Conservation (phyloP, 2,329 filamentous ascomycete species). For the Emergomyces orientalis region DNA sequence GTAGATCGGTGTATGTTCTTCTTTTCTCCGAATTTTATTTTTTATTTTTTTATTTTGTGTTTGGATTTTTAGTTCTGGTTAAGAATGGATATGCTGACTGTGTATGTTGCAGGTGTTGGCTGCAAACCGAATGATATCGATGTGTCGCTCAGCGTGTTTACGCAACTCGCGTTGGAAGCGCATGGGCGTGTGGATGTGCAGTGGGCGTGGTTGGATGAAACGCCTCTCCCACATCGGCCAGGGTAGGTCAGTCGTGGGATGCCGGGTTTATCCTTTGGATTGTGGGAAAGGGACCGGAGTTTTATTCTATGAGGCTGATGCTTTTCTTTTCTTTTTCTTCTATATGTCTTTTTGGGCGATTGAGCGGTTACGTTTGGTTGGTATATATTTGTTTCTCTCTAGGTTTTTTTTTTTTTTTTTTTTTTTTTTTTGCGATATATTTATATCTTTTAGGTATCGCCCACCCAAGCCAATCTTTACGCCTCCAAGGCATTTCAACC, state of each 20-base stretch:
- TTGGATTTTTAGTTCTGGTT: too few relatives aligned
- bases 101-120: slow-evolving; percentile 31
- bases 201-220: slow-evolving; percentile 43
- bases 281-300: neutral
- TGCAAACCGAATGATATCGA: slow-evolving; percentile 43
- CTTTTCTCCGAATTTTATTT: too few relatives aligned
- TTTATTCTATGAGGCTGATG: neutral
- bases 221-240: slow-evolving; percentile 21
- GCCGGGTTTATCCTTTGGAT: neutral
- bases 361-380: neutral
- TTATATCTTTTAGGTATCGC: too few relatives aligned
- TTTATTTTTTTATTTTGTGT: slow-evolving; percentile 4
- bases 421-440: slow-evolving; percentile 7
- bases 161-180: slow-evolving; percentile 38
- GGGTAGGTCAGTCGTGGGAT: slow-evolving; percentile 1
- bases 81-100: slow-evolving; percentile 13
- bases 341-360: neutral
- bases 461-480: neutral
- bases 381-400: too few relatives aligned
- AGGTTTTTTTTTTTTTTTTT: neutral
- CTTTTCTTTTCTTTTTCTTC: slow-evolving; percentile 2
- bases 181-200: slow-evolving; percentile 41
- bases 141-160: slow-evolving; percentile 42
- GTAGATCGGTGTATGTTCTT: slow-evolving; percentile 53
- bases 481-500: neutral